A percentile compares a stretch with the other conserved stretches of the same genome.
phyloP scores from a whole-genome alignment of 495 filamentous ascomycete species.

The Neurospora sp. region DNA sequence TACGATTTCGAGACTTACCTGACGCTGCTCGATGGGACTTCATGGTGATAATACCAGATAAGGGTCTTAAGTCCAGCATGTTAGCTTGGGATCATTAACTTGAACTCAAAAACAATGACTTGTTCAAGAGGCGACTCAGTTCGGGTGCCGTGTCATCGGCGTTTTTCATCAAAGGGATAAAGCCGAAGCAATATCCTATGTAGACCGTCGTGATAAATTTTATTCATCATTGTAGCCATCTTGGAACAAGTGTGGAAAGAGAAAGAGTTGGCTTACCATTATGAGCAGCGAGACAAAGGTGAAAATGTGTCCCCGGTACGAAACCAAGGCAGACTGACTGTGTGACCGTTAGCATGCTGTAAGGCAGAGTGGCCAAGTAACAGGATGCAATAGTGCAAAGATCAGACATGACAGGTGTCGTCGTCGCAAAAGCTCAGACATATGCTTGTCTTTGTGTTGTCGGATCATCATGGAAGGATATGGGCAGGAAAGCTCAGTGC shows the following conservation, averaged over 20 bases:
- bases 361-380: background rate
- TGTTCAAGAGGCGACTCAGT: conserved; percentile 36
- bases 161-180: conserved; percentile 65
- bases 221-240: conserved; percentile 50
- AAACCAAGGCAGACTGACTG: background rate
- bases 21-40: background rate
- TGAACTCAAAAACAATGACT: background rate
- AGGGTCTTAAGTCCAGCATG: background rate
- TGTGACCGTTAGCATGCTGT: conserved; percentile 13
- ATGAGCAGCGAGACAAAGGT: background rate
- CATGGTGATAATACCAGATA: background rate
- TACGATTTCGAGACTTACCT: background rate
- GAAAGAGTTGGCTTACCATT: conserved; percentile 7
- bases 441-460: conserved; percentile 72
- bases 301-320: background rate
- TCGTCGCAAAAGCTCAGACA: conserved; percentile 67
- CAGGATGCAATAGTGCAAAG: conserved; percentile 19
- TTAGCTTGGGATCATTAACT: conserved; percentile 7
- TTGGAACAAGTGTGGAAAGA: background rate
- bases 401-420: conserved; percentile 42
- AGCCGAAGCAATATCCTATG: conserved; percentile 56
- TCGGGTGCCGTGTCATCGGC: conserved; percentile 77
- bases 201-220: conserved; percentile 90
- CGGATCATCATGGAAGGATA: conserved; percentile 51
- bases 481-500: background rate